These are phyloP conservation scores for Scedosporium apiospermum DNA, from an alignment of 2,329 filamentous ascomycete species.

Conservation along the genomic window DNA sequence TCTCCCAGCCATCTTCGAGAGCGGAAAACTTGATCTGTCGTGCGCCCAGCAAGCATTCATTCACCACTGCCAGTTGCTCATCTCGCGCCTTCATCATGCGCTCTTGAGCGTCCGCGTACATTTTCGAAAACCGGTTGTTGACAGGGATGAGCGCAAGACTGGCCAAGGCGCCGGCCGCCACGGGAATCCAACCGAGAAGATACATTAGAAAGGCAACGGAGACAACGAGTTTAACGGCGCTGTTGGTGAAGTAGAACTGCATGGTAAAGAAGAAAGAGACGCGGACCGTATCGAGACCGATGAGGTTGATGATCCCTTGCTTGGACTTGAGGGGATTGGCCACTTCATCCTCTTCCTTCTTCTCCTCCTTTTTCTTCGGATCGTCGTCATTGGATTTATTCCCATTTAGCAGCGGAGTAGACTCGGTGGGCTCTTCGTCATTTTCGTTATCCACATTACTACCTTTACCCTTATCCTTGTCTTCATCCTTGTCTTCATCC, in stretches of 20 bases:
- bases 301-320: slow-evolving; percentile 67
- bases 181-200: slow-evolving; percentile 62
- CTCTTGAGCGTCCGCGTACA: slow-evolving; percentile 56
- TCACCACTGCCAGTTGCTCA: slow-evolving; percentile 64
- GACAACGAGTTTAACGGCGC: slow-evolving; percentile 52
- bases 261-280: slow-evolving; percentile 59
- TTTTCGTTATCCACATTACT: slow-evolving; percentile 10
- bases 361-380: slow-evolving; percentile 42
- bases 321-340: slow-evolving; percentile 32
- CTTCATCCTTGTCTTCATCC: slow-evolving; percentile 13
- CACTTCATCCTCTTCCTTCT: slow-evolving; percentile 34
- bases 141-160: slow-evolving; percentile 57
- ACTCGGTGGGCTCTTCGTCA: slow-evolving; percentile 14
- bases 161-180: slow-evolving; percentile 54
- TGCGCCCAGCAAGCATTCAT: slow-evolving; percentile 69
- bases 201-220: slow-evolving; percentile 58
- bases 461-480: background rate
- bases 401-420: slow-evolving; percentile 11
- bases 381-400: slow-evolving; percentile 35
- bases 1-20: slow-evolving; percentile 64
- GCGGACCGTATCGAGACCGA: slow-evolving; percentile 65
- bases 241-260: slow-evolving; percentile 55
- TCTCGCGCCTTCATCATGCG: slow-evolving; percentile 67
- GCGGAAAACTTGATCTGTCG: slow-evolving; percentile 81
- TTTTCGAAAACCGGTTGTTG: slow-evolving; percentile 57